Conservation (phyloP, 352 stramenopile genomes). For the Phytophthora meadii region DNA sequence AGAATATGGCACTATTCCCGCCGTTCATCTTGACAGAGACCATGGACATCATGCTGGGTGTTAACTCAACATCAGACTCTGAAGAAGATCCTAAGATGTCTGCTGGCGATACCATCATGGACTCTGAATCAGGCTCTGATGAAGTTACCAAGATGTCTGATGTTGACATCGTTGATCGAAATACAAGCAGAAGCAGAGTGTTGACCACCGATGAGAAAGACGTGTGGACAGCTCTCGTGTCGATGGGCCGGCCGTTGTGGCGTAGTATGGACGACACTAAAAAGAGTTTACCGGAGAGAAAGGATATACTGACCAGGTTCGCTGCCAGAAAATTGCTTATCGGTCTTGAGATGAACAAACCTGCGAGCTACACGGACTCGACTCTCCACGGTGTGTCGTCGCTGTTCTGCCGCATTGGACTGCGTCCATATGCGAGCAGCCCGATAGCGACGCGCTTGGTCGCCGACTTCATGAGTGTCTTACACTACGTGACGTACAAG, state of each 20-base stretch:
- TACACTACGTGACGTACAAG: conserved; percentile 15
- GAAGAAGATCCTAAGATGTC: not conserved
- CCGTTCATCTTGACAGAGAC: conserved; percentile 60
- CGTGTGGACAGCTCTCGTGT: conserved; percentile 2
- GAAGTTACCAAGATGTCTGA: not conserved
- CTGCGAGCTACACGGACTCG: conserved; percentile 7
- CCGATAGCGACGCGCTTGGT: conserved; percentile 21
- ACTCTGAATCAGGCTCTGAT: too few relatives aligned
- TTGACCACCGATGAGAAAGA: not conserved
- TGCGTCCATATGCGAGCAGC: conserved; percentile 19
- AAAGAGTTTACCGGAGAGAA: not conserved
- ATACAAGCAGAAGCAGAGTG: conserved; percentile 2
- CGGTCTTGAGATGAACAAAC: not conserved
- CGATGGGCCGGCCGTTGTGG: conserved; percentile 19
- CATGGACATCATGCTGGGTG: conserved; percentile 24
- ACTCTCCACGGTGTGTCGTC: conserved; percentile 32
- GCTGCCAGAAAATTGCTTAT: conserved; percentile 19
- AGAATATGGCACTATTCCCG: conserved; percentile 53
- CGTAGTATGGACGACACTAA: not conserved
- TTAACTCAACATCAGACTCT: too few relatives aligned
- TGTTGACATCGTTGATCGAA: too few relatives aligned
- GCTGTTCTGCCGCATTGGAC: conserved; percentile 32
- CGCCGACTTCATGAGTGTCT: conserved; percentile 32
- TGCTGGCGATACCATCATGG: too few relatives aligned
- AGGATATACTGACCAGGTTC: not conserved